phyloP scores from a whole-genome alignment of 2,329 filamentous ascomycete species.

The Penicillium fuscoglaucum region DNA sequence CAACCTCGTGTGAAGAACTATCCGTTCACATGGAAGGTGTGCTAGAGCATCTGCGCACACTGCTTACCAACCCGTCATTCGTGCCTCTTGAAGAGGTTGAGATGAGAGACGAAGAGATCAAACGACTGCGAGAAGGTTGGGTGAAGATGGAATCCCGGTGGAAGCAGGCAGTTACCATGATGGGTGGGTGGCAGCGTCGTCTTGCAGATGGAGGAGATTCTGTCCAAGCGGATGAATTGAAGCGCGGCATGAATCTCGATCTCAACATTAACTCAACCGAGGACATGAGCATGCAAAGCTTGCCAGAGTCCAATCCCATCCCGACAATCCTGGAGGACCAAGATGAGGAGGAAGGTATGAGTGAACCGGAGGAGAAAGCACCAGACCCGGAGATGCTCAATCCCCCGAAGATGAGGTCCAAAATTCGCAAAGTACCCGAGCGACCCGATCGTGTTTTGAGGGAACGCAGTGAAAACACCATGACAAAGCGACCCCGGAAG shows the following conservation, averaged over 20 bases:
- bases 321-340: conserved; percentile 37
- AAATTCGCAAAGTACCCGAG: conserved; percentile 26
- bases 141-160: conserved; percentile 90
- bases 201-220: conserved; percentile 56
- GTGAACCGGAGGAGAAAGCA: conserved; percentile 27
- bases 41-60: conserved; percentile 74
- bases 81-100: conserved; percentile 94
- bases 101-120: conserved; percentile 87
- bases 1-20: conserved; percentile 67
- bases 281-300: conserved; percentile 19
- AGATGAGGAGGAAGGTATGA: conserved; percentile 29
- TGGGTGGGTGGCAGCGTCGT: conserved; percentile 86
- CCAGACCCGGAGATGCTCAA: conserved; percentile 8
- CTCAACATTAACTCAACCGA: conserved; percentile 32
- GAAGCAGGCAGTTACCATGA: conserved; percentile 85
- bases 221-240: conserved; percentile 46
- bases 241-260: conserved; percentile 46
- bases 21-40: conserved; percentile 72
- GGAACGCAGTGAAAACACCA: conserved; percentile 41
- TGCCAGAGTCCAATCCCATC: conserved; percentile 26
- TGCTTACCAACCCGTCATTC: conserved; percentile 94
- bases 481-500: conserved; percentile 35
- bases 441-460: conserved; percentile 34
- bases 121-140: conserved; percentile 78
- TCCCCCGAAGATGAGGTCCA: conserved; percentile 18